Base-by-base conservation (phyloP, 2,329 filamentous ascomycete genomes). In the Cercospora sp. region DNA sequence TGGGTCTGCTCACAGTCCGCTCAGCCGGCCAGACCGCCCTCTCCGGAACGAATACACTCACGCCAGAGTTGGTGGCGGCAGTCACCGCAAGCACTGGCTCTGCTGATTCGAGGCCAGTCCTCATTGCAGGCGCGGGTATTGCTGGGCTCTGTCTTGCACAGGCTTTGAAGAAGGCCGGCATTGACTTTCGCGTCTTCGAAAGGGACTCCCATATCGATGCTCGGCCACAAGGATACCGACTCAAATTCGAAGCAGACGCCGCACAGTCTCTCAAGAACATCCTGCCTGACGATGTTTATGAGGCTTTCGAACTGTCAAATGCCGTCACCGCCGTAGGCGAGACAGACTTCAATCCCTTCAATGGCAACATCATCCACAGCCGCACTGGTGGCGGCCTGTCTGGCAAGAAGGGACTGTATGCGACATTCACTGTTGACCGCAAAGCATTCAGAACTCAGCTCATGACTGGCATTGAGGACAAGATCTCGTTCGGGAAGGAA, bases 141-240 rank as follows among this genome's bases (percentile, higher is more conserved):
- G 68, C 66, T 53, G 74, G 74, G 3, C 68, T 75, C 2, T 64
- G 61, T 13, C 66, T 75, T 12, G 74, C 73, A 2, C 74, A 75
- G 55, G 69, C 64, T 16, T 65, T 75, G 5, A 64, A 67, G 23
- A 73, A 73, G 51, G 64, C 69, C 20, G 63, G 66, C 36, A 72
- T 75, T 33, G 48, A 66, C 1, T 72, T 68, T 59, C 63, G 53
- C 18, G 60, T 74, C 5, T 74, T 73, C 53, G 72, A 74, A 59
- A 63, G 72, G 39, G 72, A 74, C 39, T 18, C 71, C 10, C 63
- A 65, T 16, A 55, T 71, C 39, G 65, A 71, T 59, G 64, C 63
- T 12, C 71, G 72, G 13, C 68, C 70, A 13, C 72, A 74, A 66
- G 72, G 71, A 3, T 74, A 72, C 48, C 69, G 72, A 16, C 45